These are phyloP conservation scores for Anthoceros angustus DNA, from an alignment of 225 moss, liverwort and hornwort genomes.

Conservation along the genomic window DNA sequence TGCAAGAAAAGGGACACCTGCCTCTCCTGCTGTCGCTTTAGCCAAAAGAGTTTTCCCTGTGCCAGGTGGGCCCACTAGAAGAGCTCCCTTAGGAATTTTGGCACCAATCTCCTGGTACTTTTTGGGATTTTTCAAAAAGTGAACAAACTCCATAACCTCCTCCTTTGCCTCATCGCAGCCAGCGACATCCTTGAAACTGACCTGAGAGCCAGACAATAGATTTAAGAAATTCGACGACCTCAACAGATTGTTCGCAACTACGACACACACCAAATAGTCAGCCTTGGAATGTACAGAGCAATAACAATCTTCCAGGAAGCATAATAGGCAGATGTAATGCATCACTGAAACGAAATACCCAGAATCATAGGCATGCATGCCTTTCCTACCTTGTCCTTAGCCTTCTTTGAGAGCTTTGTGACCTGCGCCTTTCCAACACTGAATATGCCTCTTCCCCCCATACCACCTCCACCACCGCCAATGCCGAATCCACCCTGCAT, in stretches of 20 bases:
- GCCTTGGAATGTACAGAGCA: too few relatives aligned
- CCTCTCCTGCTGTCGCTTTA: conserved; percentile 97
- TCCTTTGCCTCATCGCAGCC: conserved; percentile 98
- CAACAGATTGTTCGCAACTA: too few relatives aligned
- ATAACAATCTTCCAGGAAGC: too few relatives aligned
- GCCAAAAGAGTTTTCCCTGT: conserved; percentile 90
- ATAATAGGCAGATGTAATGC: too few relatives aligned
- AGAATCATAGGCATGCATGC: neutral
- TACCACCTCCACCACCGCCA: conserved; percentile 80
- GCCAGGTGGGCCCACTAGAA: conserved; percentile 93
- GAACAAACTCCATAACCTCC: conserved; percentile 99
- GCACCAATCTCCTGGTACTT: conserved; percentile 97
- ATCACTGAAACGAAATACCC: too few relatives aligned
- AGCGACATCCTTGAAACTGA: conserved; percentile 98
- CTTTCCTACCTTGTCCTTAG: conserved; percentile 73
- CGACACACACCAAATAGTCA: neutral
- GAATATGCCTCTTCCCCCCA: conserved; percentile 97
- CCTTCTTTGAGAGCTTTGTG: conserved; percentile 87
- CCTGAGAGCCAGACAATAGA: conserved; percentile 30
- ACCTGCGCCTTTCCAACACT: conserved; percentile 99
- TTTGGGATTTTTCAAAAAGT: conserved; percentile 91
- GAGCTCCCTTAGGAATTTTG: conserved; percentile 95
- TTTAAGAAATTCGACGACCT: too few relatives aligned
- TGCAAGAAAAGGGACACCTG: conserved; percentile 93
- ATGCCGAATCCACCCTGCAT: conserved; percentile 97